These are phyloP conservation scores for Plasmodium cynomolgi DNA, from an alignment of 169 alveolate genomes.

Conservation along the genomic window DNA sequence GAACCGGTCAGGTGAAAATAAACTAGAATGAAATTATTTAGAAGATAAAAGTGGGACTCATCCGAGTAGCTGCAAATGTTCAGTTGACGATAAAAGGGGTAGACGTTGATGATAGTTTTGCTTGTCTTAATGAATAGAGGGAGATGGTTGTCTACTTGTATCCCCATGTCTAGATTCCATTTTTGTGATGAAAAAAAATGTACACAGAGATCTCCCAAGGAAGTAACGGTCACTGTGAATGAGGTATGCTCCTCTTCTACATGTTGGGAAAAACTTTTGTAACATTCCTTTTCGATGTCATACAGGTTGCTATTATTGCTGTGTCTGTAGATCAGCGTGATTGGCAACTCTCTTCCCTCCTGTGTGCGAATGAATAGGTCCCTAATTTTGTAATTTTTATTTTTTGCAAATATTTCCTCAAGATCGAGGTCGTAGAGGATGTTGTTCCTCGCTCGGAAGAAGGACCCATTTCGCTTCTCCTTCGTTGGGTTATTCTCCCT, in stretches of 20 bases:
- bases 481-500: background rate
- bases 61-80: constrained; percentile 41
- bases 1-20: constrained; percentile 70
- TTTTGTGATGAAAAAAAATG: background rate
- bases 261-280: background rate
- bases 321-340: constrained; percentile 28
- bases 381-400: constrained; percentile 7
- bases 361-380: constrained; percentile 23
- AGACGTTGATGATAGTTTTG: constrained; percentile 26
- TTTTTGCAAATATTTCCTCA: constrained; percentile 16
- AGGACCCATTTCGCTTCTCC: background rate
- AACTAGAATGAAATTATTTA: constrained; percentile 16
- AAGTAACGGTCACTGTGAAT: background rate
- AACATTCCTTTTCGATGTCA: background rate
- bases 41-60: constrained; percentile 33
- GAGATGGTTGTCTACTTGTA: background rate
- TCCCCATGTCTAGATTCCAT: background rate
- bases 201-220: background rate
- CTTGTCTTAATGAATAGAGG: constrained; percentile 43
- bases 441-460: background rate
- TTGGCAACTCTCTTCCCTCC: constrained; percentile 4
- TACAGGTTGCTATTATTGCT: background rate
- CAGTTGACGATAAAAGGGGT: constrained; percentile 35
- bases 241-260: background rate
- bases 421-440: constrained; percentile 12